These are phyloP conservation scores for Penicillium expansum DNA, from an alignment of 2,329 filamentous ascomycete species.

Conservation along the genomic window DNA sequence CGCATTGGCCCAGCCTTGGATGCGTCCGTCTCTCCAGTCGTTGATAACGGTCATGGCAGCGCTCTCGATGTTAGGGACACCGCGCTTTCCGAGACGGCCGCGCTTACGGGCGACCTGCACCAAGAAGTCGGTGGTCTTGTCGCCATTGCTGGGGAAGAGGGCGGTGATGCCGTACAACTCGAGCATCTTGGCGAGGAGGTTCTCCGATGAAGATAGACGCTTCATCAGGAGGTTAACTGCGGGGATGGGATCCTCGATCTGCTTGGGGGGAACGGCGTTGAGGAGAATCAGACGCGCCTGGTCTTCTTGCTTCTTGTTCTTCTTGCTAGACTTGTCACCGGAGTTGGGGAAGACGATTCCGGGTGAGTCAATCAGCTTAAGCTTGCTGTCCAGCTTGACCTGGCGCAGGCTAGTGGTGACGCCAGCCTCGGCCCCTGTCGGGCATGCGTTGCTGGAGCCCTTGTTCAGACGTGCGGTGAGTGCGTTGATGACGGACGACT, in stretches of 20 bases:
- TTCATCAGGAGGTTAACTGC: constrained; percentile 82
- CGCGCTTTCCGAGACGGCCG: constrained; percentile 81
- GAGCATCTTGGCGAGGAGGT: constrained; percentile 74
- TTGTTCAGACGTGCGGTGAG: constrained; percentile 72
- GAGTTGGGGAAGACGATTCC: constrained; percentile 86
- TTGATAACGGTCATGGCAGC: constrained; percentile 91
- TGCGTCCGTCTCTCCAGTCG: constrained; percentile 94
- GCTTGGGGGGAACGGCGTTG: constrained; percentile 88
- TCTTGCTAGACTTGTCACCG: constrained; percentile 50
- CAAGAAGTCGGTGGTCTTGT: constrained; percentile 84
- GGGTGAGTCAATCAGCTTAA: constrained; percentile 89
- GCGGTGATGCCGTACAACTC: constrained; percentile 81
- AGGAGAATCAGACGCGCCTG: constrained; percentile 79
- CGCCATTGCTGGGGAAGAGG: constrained; percentile 67
- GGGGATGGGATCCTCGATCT: constrained; percentile 88
- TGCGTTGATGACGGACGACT: constrained; percentile 94
- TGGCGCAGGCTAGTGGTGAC: constrained; percentile 84
- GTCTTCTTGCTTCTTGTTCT: constrained; percentile 66
- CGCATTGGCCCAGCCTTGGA: constrained; percentile 85
- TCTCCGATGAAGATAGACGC: constrained; percentile 69
- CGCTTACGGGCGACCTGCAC: constrained; percentile 93
- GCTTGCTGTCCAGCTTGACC: constrained; percentile 92
- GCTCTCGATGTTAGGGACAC: constrained; percentile 80
- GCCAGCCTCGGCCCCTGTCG: constrained; percentile 85
- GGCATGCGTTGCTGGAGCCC: constrained; percentile 66